These are phyloP conservation scores for Bisporella sp. DNA, from an alignment of 2,329 filamentous ascomycete species.

Conservation along the genomic window DNA sequence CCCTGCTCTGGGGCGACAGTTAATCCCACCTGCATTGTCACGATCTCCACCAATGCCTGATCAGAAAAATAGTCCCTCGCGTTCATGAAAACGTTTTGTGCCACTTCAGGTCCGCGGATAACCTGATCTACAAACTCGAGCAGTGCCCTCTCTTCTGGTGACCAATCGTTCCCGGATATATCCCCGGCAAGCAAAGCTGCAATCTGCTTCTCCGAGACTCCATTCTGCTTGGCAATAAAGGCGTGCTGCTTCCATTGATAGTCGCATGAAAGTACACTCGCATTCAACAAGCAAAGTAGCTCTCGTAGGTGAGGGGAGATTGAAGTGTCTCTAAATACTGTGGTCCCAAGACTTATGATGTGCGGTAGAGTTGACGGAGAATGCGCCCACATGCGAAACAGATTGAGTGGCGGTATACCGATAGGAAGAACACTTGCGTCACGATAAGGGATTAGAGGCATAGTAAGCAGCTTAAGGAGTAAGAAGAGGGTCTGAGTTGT, in stretches of 20 bases:
- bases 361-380: constrained; percentile 14
- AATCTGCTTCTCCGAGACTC: constrained; percentile 13
- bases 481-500: no score
- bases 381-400: no score
- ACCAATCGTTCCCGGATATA: constrained; percentile 12
- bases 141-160: constrained; percentile 14
- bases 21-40: constrained; percentile 15
- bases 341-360: constrained; percentile 17
- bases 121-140: constrained; percentile 17
- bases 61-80: constrained; percentile 16
- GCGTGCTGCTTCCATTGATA: constrained; percentile 20
- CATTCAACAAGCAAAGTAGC: constrained; percentile 15
- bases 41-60: constrained; percentile 16
- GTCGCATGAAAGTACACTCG: constrained; percentile 13
- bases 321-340: constrained; percentile 18
- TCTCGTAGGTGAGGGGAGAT: constrained; percentile 15
- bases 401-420: no score
- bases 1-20: no score
- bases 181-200: constrained; percentile 12
- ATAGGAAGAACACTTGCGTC: no score
- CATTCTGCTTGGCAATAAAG: constrained; percentile 10
- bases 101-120: constrained; percentile 14
- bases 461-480: no score
- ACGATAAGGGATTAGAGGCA: no score
- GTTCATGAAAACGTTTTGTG: constrained; percentile 12